phyloP scores from a whole-genome alignment of 2,329 filamentous ascomycete genomes.

The Monosporascus sp. region DNA sequence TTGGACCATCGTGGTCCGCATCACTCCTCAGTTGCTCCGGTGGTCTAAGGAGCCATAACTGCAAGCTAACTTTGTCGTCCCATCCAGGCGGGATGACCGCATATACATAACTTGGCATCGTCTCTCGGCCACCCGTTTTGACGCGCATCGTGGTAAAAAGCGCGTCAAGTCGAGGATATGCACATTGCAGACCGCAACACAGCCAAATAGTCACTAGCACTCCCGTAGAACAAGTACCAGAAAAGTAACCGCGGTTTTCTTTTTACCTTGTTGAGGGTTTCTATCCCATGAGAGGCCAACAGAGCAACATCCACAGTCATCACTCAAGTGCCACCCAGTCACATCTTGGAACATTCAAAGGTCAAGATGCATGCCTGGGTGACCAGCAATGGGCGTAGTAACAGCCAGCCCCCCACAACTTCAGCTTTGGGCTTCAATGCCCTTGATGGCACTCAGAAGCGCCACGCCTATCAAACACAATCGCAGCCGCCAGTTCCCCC shows the following conservation, averaged over 20 bases:
- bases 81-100: constrained; percentile 23
- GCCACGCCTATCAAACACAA: constrained; percentile 15
- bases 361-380: constrained; percentile 30
- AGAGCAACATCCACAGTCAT: not conserved
- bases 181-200: no score
- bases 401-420: constrained; percentile 15
- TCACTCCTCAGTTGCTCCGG: constrained; percentile 11
- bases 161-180: constrained; percentile 13
- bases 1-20: constrained; percentile 15
- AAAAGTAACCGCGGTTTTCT: not conserved
- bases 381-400: constrained; percentile 20
- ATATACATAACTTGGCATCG: constrained; percentile 23
- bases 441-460: constrained; percentile 15
- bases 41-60: constrained; percentile 12
- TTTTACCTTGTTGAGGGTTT: not conserved
- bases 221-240: not conserved
- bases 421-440: constrained; percentile 15
- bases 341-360: constrained; percentile 26
- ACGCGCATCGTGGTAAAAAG: constrained; percentile 9
- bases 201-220: not conserved
- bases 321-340: constrained; percentile 23
- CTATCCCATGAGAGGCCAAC: constrained; percentile 1
- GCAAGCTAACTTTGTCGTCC: constrained; percentile 23
- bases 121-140: constrained; percentile 19
- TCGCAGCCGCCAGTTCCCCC: constrained; percentile 6